Base-by-base conservation (phyloP, 2,329 filamentous ascomycete genomes). In the Neopestalotiopsis rosae region DNA sequence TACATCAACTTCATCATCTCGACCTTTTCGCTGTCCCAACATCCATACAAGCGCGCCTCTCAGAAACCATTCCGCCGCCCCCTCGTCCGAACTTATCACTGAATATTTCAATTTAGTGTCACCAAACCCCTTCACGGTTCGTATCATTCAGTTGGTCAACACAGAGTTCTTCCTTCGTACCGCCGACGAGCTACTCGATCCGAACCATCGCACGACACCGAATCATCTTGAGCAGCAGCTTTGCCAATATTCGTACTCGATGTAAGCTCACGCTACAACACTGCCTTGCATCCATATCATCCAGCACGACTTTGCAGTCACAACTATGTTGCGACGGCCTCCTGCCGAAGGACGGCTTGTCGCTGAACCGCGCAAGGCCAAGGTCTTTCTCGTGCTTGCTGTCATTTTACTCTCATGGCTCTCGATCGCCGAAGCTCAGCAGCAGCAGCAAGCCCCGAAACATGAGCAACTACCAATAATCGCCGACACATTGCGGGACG, bases 281-380 rank as follows among this genome's bases (percentile, higher is more conserved):
- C 28, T 24, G 14, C 61, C 38, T 57, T 20, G 20, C 49, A 20
- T 62, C 38, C 17, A 32, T 20, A 38, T 61, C 20, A 20, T 10
- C 32, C 42, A 61, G 42, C 61, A 14, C 42, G 62, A 65, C 71
- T 71, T 74, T 78, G 75, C 69, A 67, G 74, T 70, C 71, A 72
- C 70, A 82, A 85, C 75, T 72, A 89, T 88, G 86, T 80, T 85
- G 82, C 87, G 85, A 85, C 86, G 85, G 85, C 86, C 86, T 82
- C 83, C 85, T 80, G 83, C 83, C 81, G 83, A 85, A 80, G 82
- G 82, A 80, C 81, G 84, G 84, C 79, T 81, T 83, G 76, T 78
- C 75, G 77, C 76, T 73, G 77, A 78, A 68, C 77, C 79, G 78
- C 76, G 78, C 73, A 77, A 73, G 76, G 68, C 71, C 77, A 71